Evolutionary conservation across 768 basidiomycete species (phyloP).

Genomic region (Trametes coccinea): DNA sequence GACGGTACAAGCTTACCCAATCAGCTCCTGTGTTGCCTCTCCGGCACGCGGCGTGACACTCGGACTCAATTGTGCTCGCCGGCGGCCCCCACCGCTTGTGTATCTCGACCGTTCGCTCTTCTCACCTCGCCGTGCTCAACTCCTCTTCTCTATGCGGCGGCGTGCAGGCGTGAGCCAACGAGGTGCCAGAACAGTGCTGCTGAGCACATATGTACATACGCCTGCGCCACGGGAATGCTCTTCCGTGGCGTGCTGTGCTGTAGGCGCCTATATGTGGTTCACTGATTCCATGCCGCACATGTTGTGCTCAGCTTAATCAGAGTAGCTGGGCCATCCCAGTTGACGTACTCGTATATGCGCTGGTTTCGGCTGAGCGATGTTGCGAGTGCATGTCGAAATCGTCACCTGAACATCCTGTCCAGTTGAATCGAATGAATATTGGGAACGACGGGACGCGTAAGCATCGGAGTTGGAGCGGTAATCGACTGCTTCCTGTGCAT

Average conservation of each 20-base stretch:
- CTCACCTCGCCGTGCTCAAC: not conserved
- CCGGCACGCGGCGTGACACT: conserved; percentile 3
- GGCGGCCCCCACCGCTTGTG: not conserved
- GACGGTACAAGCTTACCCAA: conserved; percentile 19
- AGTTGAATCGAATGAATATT: too few species aligned
- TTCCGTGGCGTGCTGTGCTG: conserved; percentile 12
- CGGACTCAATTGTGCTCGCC: not conserved
- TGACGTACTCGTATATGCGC: too few species aligned
- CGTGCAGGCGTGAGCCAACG: not conserved
- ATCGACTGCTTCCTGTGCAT: too few species aligned
- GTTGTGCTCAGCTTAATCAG: too few species aligned
- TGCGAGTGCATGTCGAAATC: too few species aligned
- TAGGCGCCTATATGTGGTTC: not conserved
- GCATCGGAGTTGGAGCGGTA: too few species aligned
- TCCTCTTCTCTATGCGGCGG: not conserved
- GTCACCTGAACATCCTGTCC: too few species aligned
- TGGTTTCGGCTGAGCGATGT: too few species aligned
- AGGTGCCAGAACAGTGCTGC: too few species aligned
- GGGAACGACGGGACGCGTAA: too few species aligned
- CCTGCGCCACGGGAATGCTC: not conserved
- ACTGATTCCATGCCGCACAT: not conserved
- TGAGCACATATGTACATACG: not conserved
- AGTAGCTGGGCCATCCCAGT: too few species aligned
- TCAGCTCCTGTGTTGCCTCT: conserved; percentile 5
- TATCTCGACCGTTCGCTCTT: not conserved